phyloP scores from a whole-genome alignment of 2,329 filamentous ascomycete genomes.

The Ceratocystis cacaofunesta region DNA sequence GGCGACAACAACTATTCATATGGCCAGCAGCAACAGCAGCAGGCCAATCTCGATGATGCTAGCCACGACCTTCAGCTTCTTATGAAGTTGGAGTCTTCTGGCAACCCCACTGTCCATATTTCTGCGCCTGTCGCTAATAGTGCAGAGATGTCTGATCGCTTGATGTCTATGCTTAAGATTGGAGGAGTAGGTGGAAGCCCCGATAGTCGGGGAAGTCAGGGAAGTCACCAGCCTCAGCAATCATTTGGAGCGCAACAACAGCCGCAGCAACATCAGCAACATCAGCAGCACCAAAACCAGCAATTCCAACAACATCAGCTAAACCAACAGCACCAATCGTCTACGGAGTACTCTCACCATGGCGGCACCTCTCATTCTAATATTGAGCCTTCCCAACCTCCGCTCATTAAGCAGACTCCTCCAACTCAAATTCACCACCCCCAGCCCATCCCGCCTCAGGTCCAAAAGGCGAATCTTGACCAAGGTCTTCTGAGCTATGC shows the following conservation, averaged over 20 bases:
- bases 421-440: slow-evolving; percentile 26
- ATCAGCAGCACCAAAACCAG: slow-evolving; percentile 14
- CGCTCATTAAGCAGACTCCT: slow-evolving; percentile 22
- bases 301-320: slow-evolving; percentile 14
- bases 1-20: neutral
- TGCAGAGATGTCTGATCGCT: slow-evolving; percentile 10
- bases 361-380: slow-evolving; percentile 37
- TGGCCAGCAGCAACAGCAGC: slow-evolving; percentile 19
- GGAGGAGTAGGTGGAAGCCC: neutral
- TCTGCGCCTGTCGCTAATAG: slow-evolving; percentile 10
- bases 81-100: slow-evolving; percentile 29
- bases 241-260: neutral
- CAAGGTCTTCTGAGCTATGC: slow-evolving; percentile 18
- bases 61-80: slow-evolving; percentile 39
- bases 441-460: slow-evolving; percentile 40
- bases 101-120: slow-evolving; percentile 5
- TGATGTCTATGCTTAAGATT: slow-evolving; percentile 13
- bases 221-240: neutral
- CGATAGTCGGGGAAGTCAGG: neutral
- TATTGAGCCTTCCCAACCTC: slow-evolving; percentile 35
- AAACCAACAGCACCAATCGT: slow-evolving; percentile 32
- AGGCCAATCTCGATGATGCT: slow-evolving; percentile 35
- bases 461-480: slow-evolving; percentile 33
- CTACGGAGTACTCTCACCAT: slow-evolving; percentile 37
- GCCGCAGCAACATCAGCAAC: neutral